Percentiles rank a stretch among this genome's conserved stretches.
Conservation (phyloP, 2,329 filamentous ascomycete genomes). For the Calonectria leucothoes region DNA sequence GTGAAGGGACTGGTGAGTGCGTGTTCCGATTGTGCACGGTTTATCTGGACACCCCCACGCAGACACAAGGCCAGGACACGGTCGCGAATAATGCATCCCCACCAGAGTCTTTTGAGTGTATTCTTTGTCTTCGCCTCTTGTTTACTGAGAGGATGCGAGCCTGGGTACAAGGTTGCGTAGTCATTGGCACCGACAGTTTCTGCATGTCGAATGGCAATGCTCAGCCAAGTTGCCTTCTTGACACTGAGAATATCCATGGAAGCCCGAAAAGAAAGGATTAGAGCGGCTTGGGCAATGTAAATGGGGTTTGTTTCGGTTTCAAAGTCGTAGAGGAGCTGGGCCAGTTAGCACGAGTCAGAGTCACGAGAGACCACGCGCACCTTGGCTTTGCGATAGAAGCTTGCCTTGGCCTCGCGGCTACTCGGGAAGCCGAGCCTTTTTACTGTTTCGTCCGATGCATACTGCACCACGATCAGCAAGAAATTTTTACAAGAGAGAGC, state of each 20-base stretch:
- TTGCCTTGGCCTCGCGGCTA: neutral
- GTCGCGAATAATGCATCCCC: conserved; percentile 23
- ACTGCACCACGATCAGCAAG: neutral
- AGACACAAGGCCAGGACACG: neutral
- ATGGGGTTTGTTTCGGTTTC: conserved; percentile 55
- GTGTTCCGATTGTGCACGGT: neutral
- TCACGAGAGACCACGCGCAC: neutral
- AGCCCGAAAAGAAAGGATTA: conserved; percentile 46
- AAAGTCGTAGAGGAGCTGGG: conserved; percentile 53
- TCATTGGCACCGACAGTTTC: neutral
- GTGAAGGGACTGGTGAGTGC: neutral
- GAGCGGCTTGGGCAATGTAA: conserved; percentile 52
- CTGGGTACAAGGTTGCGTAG: neutral
- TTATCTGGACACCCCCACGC: neutral
- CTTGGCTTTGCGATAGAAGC: conserved; percentile 30
- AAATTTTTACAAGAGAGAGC: neutral
- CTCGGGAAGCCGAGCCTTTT: neutral
- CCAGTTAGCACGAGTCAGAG: neutral
- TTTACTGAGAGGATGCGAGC: neutral
- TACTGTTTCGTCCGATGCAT: neutral
- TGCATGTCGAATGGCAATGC: neutral
- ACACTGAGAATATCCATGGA: neutral
- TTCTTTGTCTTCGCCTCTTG: conserved; percentile 23
- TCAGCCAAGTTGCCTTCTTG: neutral
- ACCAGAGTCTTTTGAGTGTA: conserved; percentile 17